Percentiles rank a stretch among this genome's conserved stretches.
Conservation (phyloP, 352 stramenopile species). For the Blastocystis sp. region DNA sequence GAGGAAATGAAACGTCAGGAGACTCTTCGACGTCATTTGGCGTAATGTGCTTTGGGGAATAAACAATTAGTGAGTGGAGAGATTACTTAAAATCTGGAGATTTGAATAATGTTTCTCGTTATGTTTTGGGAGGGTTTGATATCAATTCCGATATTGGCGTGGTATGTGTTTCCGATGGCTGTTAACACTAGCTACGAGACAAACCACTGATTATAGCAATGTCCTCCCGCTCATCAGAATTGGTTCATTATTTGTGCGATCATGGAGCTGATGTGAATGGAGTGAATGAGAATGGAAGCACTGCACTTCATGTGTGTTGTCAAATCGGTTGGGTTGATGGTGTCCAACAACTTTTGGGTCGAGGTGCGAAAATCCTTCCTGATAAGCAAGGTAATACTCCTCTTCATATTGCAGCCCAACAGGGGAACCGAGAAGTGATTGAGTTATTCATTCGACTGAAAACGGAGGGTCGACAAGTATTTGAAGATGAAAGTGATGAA, state of each 20-base stretch:
- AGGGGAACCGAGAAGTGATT: background rate
- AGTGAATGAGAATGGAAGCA: constrained; percentile 39
- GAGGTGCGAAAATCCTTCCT: background rate
- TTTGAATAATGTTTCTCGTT: background rate
- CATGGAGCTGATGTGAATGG: constrained; percentile 31
- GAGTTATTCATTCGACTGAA: constrained; percentile 1
- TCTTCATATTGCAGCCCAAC: constrained; percentile 25
- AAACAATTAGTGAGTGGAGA: constrained; percentile 19
- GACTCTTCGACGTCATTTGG: constrained; percentile 16
- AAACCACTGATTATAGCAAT: constrained; percentile 40
- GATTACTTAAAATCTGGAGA: constrained; percentile 34
- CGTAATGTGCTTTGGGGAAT: background rate
- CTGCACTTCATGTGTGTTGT: constrained; percentile 25
- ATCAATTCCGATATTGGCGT: constrained; percentile 40
- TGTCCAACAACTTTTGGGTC: background rate
- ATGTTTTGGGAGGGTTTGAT: constrained; percentile 36
- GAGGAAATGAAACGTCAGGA: constrained; percentile 18
- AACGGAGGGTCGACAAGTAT: background rate
- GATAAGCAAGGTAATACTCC: constrained; percentile 47
- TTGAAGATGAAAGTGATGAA: background rate
- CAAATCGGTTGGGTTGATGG: constrained; percentile 28
- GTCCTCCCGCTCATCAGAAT: background rate
- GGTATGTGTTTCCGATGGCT: background rate
- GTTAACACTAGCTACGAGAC: background rate
- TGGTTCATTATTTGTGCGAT: constrained; percentile 36